Percentiles rank a stretch among this genome's conserved stretches.
These are phyloP conservation scores for Pyrus betulifolia DNA, from an alignment of 306 rosid species.

Conservation along the genomic window DNA sequence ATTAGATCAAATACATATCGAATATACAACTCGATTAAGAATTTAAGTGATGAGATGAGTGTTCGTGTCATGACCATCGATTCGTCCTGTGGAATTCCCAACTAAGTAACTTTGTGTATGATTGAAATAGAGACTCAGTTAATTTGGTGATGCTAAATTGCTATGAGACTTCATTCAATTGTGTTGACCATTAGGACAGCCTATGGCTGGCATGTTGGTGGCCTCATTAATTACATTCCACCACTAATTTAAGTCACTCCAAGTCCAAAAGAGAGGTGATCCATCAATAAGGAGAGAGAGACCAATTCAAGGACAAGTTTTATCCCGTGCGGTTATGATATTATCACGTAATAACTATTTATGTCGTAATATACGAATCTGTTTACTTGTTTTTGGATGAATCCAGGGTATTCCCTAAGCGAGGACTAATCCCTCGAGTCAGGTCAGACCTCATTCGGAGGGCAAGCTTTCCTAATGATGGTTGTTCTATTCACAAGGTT, in stretches of 20 bases:
- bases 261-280: not conserved
- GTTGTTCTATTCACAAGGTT: too few species aligned
- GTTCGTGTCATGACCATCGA: not conserved
- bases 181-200: not conserved
- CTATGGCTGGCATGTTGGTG: not conserved
- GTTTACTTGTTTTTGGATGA: too few species aligned
- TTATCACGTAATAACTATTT: too few species aligned
- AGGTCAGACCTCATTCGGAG: too few species aligned
- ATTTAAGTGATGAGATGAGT: too few species aligned
- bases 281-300: not conserved
- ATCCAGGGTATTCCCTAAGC: too few species aligned
- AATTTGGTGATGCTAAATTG: not conserved
- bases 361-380: too few species aligned
- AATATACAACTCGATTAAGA: too few species aligned
- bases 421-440: too few species aligned
- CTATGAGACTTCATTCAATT: not conserved
- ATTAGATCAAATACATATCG: too few species aligned
- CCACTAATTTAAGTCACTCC: not conserved
- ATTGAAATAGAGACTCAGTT: not conserved
- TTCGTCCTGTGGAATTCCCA: conserved; percentile 10
- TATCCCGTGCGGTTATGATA: too few species aligned
- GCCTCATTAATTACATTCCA: not conserved
- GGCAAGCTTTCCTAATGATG: too few species aligned
- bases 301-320: not conserved
- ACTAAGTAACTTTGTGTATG: not conserved